phyloP scores from a whole-genome alignment of 2,329 filamentous ascomycete species.

The Pseudocercospora eumusae region DNA sequence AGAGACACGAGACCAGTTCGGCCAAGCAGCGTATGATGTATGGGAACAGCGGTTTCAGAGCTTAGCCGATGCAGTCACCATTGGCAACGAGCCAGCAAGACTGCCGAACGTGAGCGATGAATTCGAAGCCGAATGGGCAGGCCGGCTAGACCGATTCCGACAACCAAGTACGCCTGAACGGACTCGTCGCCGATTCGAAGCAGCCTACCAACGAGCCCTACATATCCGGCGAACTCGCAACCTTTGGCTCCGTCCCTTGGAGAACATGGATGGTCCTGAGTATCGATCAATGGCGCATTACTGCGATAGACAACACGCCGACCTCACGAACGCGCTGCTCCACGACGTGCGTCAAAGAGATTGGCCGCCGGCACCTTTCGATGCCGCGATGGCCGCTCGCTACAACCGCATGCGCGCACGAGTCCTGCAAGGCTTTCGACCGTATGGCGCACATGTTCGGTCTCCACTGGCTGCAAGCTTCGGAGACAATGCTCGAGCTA shows the following conservation, averaged over 20 bases:
- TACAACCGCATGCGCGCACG: background rate
- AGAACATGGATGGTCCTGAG: background rate
- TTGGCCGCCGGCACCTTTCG: too few species aligned
- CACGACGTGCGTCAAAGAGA: too few species aligned
- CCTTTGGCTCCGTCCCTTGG: background rate
- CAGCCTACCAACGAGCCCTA: background rate
- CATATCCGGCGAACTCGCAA: background rate
- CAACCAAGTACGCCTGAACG: too few species aligned
- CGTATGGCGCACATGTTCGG: too few species aligned
- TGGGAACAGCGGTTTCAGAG: too few species aligned
- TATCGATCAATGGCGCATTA: background rate
- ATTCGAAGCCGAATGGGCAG: background rate
- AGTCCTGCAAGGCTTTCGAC: background rate
- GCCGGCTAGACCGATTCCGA: background rate
- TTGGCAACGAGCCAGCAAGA: too few species aligned
- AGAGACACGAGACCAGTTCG: too few species aligned
- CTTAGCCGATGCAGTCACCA: background rate
- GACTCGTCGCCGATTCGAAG: background rate
- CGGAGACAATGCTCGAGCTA: background rate
- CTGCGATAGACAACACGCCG: too few species aligned
- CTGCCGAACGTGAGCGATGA: background rate
- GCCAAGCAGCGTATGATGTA: too few species aligned
- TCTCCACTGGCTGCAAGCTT: background rate
- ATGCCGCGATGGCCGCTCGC: too few species aligned
- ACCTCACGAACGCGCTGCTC: too few species aligned